Evolutionary conservation across 192 early-diverging fungal genomes (phyloP).

Genomic region (Phlyctochytrium bullatum): DNA sequence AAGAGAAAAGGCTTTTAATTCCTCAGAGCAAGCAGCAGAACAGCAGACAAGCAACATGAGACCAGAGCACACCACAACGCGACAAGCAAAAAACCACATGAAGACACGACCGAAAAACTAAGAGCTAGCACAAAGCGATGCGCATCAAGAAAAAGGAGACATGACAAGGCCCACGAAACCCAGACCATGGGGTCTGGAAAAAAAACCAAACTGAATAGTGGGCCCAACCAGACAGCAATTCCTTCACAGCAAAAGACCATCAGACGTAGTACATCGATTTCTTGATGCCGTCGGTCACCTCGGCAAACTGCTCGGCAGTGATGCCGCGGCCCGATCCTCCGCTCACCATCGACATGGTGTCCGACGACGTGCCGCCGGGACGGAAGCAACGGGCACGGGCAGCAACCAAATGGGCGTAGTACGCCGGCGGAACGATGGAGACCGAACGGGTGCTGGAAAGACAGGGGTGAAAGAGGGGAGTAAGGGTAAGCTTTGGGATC

Average conservation of each 20-base stretch:
- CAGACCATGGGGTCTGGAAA: no score
- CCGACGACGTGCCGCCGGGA: slow-evolving; percentile 11
- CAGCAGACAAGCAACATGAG: no score
- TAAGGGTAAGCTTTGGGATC: background rate
- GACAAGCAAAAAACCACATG: no score
- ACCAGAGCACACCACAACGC: no score
- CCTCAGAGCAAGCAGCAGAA: no score
- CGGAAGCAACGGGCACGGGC: slow-evolving; percentile 47
- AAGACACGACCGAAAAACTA: no score
- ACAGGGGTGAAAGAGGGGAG: background rate
- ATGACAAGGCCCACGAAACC: no score
- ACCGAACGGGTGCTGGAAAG: slow-evolving; percentile 65
- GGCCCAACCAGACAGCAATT: no score
- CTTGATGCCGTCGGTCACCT: slow-evolving; percentile 22
- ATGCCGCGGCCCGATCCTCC: slow-evolving; percentile 13
- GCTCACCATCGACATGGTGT: slow-evolving; percentile 8
- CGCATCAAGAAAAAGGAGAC: no score
- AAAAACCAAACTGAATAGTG: no score
- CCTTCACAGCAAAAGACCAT: background rate
- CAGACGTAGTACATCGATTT: slow-evolving; percentile 29
- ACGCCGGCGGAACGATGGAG: slow-evolving; percentile 81
- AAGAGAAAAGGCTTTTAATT: no score
- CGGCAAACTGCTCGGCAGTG: slow-evolving; percentile 18
- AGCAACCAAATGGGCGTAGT: slow-evolving; percentile 85
- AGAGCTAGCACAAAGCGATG: no score